Evolutionary conservation across 495 filamentous ascomycete genomes (phyloP).

Genomic region (Penicillium steckii): DNA sequence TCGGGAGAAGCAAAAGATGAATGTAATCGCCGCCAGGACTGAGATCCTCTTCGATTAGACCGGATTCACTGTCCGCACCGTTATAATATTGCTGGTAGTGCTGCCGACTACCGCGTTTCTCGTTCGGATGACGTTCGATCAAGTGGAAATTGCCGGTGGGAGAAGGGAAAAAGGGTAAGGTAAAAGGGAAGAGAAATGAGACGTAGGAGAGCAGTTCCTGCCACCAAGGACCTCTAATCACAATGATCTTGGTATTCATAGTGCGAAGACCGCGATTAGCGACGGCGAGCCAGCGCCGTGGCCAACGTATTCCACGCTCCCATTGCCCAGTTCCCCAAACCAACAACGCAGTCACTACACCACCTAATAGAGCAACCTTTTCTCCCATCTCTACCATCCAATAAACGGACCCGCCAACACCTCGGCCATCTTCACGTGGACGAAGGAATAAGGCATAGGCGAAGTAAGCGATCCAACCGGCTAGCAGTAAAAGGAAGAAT

Average conservation of each 20-base stretch:
- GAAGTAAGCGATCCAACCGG: constrained; percentile 78
- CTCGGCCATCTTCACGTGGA: constrained; percentile 84
- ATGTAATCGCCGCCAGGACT: constrained; percentile 87
- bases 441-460: constrained; percentile 83
- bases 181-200: constrained; percentile 74
- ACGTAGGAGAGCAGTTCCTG: constrained; percentile 68
- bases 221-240: constrained; percentile 82
- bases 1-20: constrained; percentile 85
- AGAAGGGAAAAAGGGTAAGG: constrained; percentile 60
- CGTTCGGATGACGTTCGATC: constrained; percentile 53
- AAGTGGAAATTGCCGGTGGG: constrained; percentile 64
- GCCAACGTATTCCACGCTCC: constrained; percentile 93
- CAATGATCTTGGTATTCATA: constrained; percentile 94
- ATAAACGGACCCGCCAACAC: constrained; percentile 90
- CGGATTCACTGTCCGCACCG: constrained; percentile 55
- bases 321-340: constrained; percentile 94
- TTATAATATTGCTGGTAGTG: constrained; percentile 42
- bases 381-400: constrained; percentile 89
- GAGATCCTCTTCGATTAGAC: constrained; percentile 70
- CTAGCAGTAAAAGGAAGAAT: constrained; percentile 83
- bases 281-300: constrained; percentile 81
- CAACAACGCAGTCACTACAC: constrained; percentile 75
- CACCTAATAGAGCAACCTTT: constrained; percentile 84
- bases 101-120: constrained; percentile 41
- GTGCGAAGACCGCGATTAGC: constrained; percentile 85